phyloP scores from a whole-genome alignment of 768 basidiomycete genomes.

The Pulveroboletus sp. region DNA sequence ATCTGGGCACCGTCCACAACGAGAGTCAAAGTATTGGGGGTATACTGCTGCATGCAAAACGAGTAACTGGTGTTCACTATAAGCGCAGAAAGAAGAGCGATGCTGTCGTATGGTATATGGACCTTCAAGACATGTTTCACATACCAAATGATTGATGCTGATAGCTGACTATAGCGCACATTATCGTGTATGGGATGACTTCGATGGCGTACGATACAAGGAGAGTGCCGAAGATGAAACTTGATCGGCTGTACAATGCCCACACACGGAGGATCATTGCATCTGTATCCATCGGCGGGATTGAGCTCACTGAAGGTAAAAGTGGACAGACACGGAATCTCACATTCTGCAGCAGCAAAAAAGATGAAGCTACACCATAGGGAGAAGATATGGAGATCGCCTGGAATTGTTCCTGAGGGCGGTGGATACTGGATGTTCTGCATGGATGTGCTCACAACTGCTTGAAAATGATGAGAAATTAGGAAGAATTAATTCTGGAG shows the following conservation, averaged over 20 bases:
- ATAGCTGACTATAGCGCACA: background rate
- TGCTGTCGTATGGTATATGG: too few species aligned
- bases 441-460: background rate
- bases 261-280: background rate
- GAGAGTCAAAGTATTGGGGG: background rate
- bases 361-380: too few species aligned
- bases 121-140: too few species aligned
- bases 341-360: too few species aligned
- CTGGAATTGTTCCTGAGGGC: background rate
- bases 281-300: too few species aligned
- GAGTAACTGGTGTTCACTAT: too few species aligned
- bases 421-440: background rate
- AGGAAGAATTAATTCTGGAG: too few species aligned
- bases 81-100: too few species aligned
- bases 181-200: background rate
- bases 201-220: background rate
- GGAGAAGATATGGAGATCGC: too few species aligned
- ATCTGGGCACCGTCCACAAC: background rate
- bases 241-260: background rate
- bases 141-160: too few species aligned
- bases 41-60: too few species aligned
- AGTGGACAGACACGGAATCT: too few species aligned
- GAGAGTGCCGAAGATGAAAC: background rate
- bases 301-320: background rate
- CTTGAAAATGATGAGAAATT: background rate